A percentile compares a stretch with the other conserved stretches of the same genome.
phyloP scores from a whole-genome alignment of 495 filamentous ascomycete species.

The Rostrohypoxylon terebratum region DNA sequence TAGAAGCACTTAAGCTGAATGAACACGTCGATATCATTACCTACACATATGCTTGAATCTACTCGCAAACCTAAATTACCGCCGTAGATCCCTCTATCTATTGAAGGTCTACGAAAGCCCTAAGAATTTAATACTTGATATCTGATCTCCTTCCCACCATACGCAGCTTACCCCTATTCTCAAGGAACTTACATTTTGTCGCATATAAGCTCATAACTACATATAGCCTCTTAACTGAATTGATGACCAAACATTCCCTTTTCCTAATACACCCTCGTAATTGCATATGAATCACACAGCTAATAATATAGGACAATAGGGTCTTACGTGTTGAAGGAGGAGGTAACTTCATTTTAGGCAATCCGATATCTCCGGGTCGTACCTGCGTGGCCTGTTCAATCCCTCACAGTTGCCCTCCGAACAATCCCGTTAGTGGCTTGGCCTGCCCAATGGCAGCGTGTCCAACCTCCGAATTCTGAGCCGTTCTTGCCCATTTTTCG shows the following conservation, averaged over 20 bases:
- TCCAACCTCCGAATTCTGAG: slow-evolving; percentile 38
- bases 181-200: neutral
- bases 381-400: slow-evolving; percentile 11
- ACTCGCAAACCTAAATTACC: no score
- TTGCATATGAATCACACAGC: neutral
- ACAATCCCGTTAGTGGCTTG: slow-evolving; percentile 49
- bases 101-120: neutral
- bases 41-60: neutral
- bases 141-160: neutral
- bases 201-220: slow-evolving; percentile 7
- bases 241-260: neutral
- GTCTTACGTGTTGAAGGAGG: neutral
- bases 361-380: slow-evolving; percentile 38
- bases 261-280: neutral
- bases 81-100: no score
- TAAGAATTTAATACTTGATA: neutral
- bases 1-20: neutral
- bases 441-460: slow-evolving; percentile 41
- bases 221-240: neutral
- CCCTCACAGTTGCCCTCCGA: slow-evolving; percentile 33
- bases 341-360: slow-evolving; percentile 11
- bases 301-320: neutral
- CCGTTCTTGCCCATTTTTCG: slow-evolving; percentile 27
- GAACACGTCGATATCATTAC: neutral
- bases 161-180: slow-evolving; percentile 11